Evolutionary conservation across 306 rosid genomes (phyloP), one percentile per base, ranked within the genome.

Genomic region (Cucumis cinereus): DNA sequence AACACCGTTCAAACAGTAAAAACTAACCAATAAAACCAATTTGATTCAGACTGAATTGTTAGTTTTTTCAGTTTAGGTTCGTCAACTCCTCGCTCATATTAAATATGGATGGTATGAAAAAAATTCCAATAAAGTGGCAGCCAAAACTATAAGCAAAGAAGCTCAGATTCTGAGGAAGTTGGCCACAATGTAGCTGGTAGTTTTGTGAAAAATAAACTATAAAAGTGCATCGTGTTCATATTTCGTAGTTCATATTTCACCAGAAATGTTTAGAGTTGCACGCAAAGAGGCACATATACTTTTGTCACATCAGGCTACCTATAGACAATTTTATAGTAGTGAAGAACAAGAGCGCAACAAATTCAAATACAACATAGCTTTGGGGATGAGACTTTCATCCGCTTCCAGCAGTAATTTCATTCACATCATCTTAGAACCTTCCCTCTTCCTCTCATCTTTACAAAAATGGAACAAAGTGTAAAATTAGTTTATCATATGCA

Each of bases 291-390:
- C 1, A 68, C 9, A 45, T 13, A 47, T 30, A 24, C 13, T 26
- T 26, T 70, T 7, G 36, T 24, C 1, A 41, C 17, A 22, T 68
- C 19, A 43, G 49, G 41, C 23, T 45, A 47, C 58, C 16, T 71
- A 71, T 71, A 26, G 16, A 71, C 75, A 71, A 71, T 47, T 71
- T 71, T 71, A 45, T 71, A 8, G 24, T 8, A 43, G 26, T 49
- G 54, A 70, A 70, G 57, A 69, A 20, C 5, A 80, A 77, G 57
- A 76, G 72, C 74, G 72, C 74, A 77, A 74, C 49, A 55, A 17
- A 83, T 75, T 70, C 79, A 72, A 79, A 79, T 88, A 86, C 89
- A 87, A 81, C 85, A 81, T 64, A 73, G 88, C 90, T 12, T 41
- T 3, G 24, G 85, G 89, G 82, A 77, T 70, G 62, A 84, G 81